Conservation (phyloP, 2,329 filamentous ascomycete species). For the Plenodomus lindquistii region DNA sequence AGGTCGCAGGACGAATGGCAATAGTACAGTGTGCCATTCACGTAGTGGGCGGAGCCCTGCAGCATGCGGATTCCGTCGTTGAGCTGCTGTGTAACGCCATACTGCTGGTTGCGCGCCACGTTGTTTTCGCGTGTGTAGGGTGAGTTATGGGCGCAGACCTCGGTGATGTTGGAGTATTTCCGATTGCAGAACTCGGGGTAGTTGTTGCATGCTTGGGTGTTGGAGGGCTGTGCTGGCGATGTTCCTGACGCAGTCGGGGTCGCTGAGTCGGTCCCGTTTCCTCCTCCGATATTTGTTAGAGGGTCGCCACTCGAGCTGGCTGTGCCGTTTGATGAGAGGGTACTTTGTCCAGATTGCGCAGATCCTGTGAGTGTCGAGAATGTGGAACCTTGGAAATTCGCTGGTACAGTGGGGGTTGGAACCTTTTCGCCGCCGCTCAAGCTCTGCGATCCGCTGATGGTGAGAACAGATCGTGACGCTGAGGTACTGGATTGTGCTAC, state of each 20-base stretch:
- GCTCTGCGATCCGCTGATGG: conserved; percentile 25
- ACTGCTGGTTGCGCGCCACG: conserved; percentile 43
- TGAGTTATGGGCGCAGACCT: conserved; percentile 48
- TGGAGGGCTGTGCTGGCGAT: conserved; percentile 35
- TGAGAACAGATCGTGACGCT: conserved; percentile 27
- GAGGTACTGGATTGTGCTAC: conserved; percentile 30
- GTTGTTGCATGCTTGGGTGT: conserved; percentile 49
- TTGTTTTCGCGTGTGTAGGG: conserved; percentile 42
- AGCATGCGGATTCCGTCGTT: conserved; percentile 51
- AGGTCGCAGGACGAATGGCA: conserved; percentile 88
- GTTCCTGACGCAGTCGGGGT: conserved; percentile 28
- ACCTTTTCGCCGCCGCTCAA: conserved; percentile 22
- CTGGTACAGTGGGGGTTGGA: conserved; percentile 31
- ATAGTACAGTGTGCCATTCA: conserved; percentile 69
- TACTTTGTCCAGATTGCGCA: conserved; percentile 14
- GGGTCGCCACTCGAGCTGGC: conserved; percentile 17
- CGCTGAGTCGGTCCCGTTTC: conserved; percentile 24
- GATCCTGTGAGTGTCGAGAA: conserved; percentile 24
- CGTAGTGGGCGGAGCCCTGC: conserved; percentile 63
- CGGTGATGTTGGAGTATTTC: conserved; percentile 48
- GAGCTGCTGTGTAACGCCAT: conserved; percentile 42
- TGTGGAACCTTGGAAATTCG: conserved; percentile 33
- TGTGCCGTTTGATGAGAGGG: conserved; percentile 23
- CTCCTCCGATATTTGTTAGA: conserved; percentile 33
- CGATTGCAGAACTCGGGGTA: conserved; percentile 46